Percentiles rank a stretch among this genome's conserved stretches.
These are phyloP conservation scores for Gloeostereum incarnatum DNA, from an alignment of 768 basidiomycete genomes.

Conservation along the genomic window DNA sequence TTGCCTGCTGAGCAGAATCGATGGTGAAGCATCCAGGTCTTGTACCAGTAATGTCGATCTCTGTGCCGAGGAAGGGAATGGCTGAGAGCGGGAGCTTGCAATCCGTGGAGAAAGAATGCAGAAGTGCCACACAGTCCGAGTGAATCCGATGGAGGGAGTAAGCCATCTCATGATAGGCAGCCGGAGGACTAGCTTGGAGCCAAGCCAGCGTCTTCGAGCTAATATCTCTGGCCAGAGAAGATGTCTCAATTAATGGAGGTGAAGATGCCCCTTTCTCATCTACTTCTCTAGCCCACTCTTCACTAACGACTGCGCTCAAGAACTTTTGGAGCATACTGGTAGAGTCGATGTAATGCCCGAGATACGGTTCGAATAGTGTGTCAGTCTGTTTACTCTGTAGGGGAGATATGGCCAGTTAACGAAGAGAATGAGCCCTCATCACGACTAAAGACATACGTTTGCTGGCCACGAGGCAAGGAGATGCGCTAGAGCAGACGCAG, in stretches of 20 bases:
- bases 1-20: constrained; percentile 61
- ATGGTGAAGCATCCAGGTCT: constrained; percentile 68
- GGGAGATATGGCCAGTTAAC: constrained; percentile 1
- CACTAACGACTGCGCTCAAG: constrained; percentile 74
- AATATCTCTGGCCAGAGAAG: constrained; percentile 56
- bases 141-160: constrained; percentile 74
- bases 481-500: constrained; percentile 69
- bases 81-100: constrained; percentile 77
- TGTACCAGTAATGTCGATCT: constrained; percentile 66
- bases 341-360: constrained; percentile 76
- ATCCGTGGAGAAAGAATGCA: constrained; percentile 78
- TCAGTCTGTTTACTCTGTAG: constrained; percentile 33
- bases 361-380: constrained; percentile 63
- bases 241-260: constrained; percentile 42
- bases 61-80: constrained; percentile 70
- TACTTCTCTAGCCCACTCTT: constrained; percentile 81
- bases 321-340: constrained; percentile 89
- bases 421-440: constrained; percentile 1
- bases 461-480: constrained; percentile 61
- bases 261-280: constrained; percentile 13
- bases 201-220: constrained; percentile 57
- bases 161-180: constrained; percentile 88
- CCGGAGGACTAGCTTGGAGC: constrained; percentile 68
- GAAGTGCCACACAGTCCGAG: constrained; percentile 65
- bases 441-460: constrained; percentile 35